Base-by-base conservation (phyloP, 495 filamentous ascomycete genomes). In the Penicillium simplicissimum region DNA sequence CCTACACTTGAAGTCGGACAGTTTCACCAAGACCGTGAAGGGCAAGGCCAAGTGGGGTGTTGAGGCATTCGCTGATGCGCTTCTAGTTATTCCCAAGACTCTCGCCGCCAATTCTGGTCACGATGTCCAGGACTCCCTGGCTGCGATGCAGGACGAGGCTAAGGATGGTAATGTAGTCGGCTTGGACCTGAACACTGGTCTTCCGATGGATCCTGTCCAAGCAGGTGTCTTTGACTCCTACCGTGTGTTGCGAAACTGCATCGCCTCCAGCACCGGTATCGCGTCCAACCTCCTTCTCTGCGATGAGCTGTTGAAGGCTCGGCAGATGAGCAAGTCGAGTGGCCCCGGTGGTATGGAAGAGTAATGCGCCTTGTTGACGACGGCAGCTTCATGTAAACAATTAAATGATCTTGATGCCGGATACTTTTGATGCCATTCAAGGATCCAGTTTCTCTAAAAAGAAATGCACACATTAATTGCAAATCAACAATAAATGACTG, bases 11-110 rank as follows among this genome's bases (percentile, higher is more conserved):
- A 88, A 87, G 59, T 89, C 91, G 64, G 90, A 96, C 63, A 81
- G 76, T 19, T 94, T 97, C 78, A 77, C 81, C 60, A 96, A 92
- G 80, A 86, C 87, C 31, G 90, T 97, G 60, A 98, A 96, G 82
- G 95, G 95, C 52, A 98, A 98, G 82, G 90, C 95, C 37, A 96
- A 96, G 78, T 96, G 85, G 80, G 95, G 96, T 67, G 93, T 98
- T 7, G 85, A 85, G 59, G 96, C 95, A 9, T 98, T 98, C 73
- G 91, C 95, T 2, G 95, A 98, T 76, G 93, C 95, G 23, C 83
- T 98, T 43, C 74, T 97, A 60, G 80, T 98, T 60, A 98, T 98
- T 63, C 95, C 95, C 49, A 98, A 98, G 84, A 98, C 93, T 15
- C 84, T 98, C 38, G 95, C 95, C 14, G 93, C 94, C 66, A 98